Percentiles rank a stretch among this genome's conserved stretches.
Conservation (phyloP, 1,139 yeast genomes). For the Hansenula lynferdii region DNA sequence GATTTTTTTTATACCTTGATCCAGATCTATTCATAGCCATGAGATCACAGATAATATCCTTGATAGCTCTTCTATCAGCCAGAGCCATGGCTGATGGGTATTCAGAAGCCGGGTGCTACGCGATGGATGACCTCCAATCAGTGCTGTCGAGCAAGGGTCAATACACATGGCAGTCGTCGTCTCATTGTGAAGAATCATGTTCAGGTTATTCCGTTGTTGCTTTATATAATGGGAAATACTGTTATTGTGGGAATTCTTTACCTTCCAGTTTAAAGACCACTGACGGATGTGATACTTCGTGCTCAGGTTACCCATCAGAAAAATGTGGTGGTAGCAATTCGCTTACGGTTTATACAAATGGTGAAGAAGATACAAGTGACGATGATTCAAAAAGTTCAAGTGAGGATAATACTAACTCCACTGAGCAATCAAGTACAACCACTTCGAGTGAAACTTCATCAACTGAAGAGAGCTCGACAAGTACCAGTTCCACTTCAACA, state of each 20-base stretch:
- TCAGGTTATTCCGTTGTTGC: conserved; percentile 47
- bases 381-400: no score
- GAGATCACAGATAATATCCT: no score
- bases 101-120: conserved; percentile 17
- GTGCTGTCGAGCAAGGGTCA: conserved; percentile 14
- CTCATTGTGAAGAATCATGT: conserved; percentile 46
- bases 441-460: no score
- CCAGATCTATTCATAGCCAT: no score
- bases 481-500: neutral
- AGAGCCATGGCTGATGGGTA: neutral
- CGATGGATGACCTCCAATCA: conserved; percentile 10
- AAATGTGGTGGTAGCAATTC: conserved; percentile 60
- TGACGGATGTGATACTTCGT: conserved; percentile 31
- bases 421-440: no score
- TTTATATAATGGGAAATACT: conserved; percentile 44
- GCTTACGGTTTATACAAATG: conserved; percentile 41
- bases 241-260: conserved; percentile 54
- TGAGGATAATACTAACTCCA: no score
- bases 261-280: conserved; percentile 23
- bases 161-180: conserved; percentile 46
- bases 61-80: no score
- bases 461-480: neutral
- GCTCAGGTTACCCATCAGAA: conserved; percentile 54
- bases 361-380: conserved; percentile 22
- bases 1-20: no score